These are phyloP conservation scores for Phoenix roebelenii DNA, from an alignment of 176 grass and related monocot genomes.

Conservation along the genomic window DNA sequence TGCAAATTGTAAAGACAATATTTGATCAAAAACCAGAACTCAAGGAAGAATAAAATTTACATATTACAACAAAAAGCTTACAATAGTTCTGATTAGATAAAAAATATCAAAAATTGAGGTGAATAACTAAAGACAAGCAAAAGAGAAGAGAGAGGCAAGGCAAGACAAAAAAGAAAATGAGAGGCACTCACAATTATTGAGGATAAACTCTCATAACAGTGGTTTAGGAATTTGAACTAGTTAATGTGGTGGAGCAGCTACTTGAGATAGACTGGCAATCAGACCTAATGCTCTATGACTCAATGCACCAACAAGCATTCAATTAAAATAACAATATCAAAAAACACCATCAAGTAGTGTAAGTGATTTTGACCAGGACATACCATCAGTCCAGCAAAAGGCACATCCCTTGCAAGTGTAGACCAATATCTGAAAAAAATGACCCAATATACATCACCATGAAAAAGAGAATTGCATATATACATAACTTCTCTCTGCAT, in stretches of 20 bases:
- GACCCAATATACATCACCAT: too few species aligned
- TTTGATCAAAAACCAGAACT: slow-evolving; percentile 5
- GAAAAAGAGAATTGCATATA: too few species aligned
- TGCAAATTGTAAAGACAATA: slow-evolving; percentile 28
- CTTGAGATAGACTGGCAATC: too few species aligned
- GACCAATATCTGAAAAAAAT: slow-evolving; percentile 65
- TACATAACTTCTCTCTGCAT: too few species aligned
- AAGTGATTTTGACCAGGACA: slow-evolving; percentile 8
- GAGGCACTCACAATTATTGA: too few species aligned
- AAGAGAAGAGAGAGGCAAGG: background rate
- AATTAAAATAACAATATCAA: slow-evolving; percentile 5
- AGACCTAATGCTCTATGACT: background rate
- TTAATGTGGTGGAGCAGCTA: too few species aligned
- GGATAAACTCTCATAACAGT: too few species aligned
- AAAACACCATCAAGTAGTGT: slow-evolving; percentile 15
- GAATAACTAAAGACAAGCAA: too few species aligned
- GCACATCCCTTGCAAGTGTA: slow-evolving; percentile 95
- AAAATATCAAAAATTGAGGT: too few species aligned
- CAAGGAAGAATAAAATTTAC: background rate
- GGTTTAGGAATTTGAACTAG: too few species aligned
- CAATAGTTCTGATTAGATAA: too few species aligned
- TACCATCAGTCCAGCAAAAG: slow-evolving; percentile 98
- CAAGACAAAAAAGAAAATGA: background rate
- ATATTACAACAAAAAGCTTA: too few species aligned
- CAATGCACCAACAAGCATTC: background rate